Percentiles rank a stretch among this genome's conserved stretches.
These are phyloP conservation scores for Coemansia sp. DNA, from an alignment of 192 early-diverging fungal species.

Conservation along the genomic window DNA sequence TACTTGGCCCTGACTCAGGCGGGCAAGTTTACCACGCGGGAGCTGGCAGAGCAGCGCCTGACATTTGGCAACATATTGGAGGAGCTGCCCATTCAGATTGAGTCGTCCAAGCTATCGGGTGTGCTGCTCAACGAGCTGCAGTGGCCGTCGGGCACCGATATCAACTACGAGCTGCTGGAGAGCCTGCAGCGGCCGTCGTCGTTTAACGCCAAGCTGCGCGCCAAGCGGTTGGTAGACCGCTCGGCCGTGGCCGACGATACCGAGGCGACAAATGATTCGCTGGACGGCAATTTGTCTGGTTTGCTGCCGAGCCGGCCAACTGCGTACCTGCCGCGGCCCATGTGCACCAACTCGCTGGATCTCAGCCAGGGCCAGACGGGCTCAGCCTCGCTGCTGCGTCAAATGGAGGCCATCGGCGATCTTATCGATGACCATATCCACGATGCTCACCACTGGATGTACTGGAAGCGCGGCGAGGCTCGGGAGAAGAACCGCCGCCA, in stretches of 20 bases:
- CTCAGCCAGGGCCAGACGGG: conserved; percentile 55
- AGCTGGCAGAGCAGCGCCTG: conserved; percentile 69
- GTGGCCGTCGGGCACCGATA: conserved; percentile 38
- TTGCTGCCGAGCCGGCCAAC: conserved; percentile 38
- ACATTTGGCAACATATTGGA: conserved; percentile 87
- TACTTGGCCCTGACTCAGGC: conserved; percentile 84
- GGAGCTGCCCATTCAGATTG: conserved; percentile 83
- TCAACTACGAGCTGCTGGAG: conserved; percentile 64
- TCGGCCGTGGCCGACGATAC: conserved; percentile 62
- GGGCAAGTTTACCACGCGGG: conserved; percentile 82
- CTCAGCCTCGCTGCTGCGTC: conserved; percentile 28
- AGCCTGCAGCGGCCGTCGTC: conserved; percentile 58
- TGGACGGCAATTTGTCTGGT: conserved; percentile 46
- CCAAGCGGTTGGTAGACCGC: conserved; percentile 56
- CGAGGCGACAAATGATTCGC: conserved; percentile 22
- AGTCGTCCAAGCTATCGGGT: conserved; percentile 75
- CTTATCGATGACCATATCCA: conserved; percentile 89
- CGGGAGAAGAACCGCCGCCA: conserved; percentile 81
- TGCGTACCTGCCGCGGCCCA: conserved; percentile 54
- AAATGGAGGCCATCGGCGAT: conserved; percentile 79
- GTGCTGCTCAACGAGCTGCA: conserved; percentile 75
- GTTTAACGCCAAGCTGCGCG: conserved; percentile 59
- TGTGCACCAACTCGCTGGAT: conserved; percentile 68
- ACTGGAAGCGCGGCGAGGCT: conserved; percentile 89
- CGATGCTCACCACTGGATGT: conserved; percentile 88